phyloP scores from a whole-genome alignment of 768 basidiomycete genomes.

The Galerina sulciceps region DNA sequence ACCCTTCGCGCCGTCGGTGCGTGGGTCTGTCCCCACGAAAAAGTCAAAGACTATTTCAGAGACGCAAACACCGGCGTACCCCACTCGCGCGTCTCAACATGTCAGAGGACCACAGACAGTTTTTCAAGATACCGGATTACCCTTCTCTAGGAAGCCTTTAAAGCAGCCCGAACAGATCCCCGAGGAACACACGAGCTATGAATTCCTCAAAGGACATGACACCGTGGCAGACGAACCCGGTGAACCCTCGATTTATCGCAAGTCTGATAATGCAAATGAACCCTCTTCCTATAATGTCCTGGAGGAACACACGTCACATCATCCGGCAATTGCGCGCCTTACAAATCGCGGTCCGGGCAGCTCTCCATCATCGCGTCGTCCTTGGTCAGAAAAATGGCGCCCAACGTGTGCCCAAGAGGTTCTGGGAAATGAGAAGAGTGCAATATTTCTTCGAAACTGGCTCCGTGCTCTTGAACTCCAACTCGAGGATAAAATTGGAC shows the following conservation, averaged over 20 bases:
- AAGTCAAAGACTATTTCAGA: slow-evolving; percentile 10
- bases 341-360: slow-evolving; percentile 24
- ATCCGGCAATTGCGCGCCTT: slow-evolving; percentile 57
- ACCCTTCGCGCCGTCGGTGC: slow-evolving; percentile 6
- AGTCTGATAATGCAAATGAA: slow-evolving; percentile 1
- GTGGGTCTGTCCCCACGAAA: slow-evolving; percentile 5
- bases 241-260: slow-evolving; percentile 3
- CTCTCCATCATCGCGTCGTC: slow-evolving; percentile 38
- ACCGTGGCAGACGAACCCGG: slow-evolving; percentile 5
- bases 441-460: slow-evolving; percentile 80
- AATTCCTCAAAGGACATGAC: slow-evolving; percentile 11
- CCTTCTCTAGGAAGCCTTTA: not conserved
- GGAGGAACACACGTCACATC: slow-evolving; percentile 34
- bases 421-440: slow-evolving; percentile 75
- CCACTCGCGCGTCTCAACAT: slow-evolving; percentile 57
- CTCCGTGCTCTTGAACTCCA: slow-evolving; percentile 70
- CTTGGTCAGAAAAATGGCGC: slow-evolving; percentile 79
- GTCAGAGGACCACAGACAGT: slow-evolving; percentile 58
- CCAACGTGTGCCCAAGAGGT: slow-evolving; percentile 76
- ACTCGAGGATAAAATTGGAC: slow-evolving; percentile 30
- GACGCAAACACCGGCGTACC: slow-evolving; percentile 44
- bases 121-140: slow-evolving; percentile 1
- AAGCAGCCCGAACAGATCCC: not conserved
- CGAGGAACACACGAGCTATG: not conserved
- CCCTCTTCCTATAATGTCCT: slow-evolving; percentile 20